Conservation (phyloP, 257 asterid species). For the Solanum peruvianum region DNA sequence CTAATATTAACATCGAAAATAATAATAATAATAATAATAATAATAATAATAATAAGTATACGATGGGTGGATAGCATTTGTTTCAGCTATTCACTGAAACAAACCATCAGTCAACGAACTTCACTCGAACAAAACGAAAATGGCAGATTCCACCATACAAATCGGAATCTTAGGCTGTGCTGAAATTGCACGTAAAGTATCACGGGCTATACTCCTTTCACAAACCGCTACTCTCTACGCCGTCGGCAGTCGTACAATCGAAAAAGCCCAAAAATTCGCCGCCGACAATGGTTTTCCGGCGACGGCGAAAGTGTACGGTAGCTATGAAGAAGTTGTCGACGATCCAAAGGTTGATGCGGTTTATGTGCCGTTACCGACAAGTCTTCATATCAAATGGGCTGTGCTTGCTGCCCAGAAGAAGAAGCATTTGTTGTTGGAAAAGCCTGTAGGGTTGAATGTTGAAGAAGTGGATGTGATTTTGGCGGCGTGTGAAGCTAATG, state of each 20-base stretch:
- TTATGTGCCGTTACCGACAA: conserved; percentile 59
- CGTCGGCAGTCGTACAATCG: conserved; percentile 57
- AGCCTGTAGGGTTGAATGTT: conserved; percentile 57
- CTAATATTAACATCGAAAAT: too few relatives aligned
- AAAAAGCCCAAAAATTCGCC: conserved; percentile 49
- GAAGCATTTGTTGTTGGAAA: conserved; percentile 61
- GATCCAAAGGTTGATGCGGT: conserved; percentile 70
- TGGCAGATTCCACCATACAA: conserved; percentile 23
- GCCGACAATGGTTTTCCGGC: conserved; percentile 38
- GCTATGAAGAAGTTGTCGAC: conserved; percentile 52
- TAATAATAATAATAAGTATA: too few relatives aligned
- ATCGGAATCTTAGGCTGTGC: conserved; percentile 78
- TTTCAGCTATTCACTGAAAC: background rate
- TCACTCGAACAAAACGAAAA: background rate
- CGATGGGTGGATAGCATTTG: background rate
- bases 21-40: too few relatives aligned
- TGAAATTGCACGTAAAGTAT: conserved; percentile 42
- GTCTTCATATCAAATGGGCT: conserved; percentile 64
- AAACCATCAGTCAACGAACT: too few relatives aligned
- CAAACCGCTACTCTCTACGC: conserved; percentile 46
- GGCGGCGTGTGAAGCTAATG: conserved; percentile 60
- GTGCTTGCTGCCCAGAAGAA: conserved; percentile 62
- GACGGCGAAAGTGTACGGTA: conserved; percentile 40
- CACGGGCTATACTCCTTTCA: conserved; percentile 40
- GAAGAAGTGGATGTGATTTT: conserved; percentile 48